Conservation (phyloP, 495 filamentous ascomycete genomes). For the Neurospora terricola region DNA sequence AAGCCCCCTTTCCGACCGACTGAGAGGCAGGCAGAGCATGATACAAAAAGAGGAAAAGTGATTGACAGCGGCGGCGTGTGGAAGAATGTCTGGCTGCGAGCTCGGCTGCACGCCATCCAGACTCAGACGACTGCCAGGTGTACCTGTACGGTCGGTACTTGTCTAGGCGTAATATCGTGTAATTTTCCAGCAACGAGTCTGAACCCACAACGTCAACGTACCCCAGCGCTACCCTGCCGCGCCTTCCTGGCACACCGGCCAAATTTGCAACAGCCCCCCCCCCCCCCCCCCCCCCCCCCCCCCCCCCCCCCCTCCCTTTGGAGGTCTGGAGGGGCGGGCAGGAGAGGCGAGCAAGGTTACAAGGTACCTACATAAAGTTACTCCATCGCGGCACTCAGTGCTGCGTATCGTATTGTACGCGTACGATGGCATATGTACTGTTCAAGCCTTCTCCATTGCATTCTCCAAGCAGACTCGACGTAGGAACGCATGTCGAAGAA, state of each 20-base stretch:
- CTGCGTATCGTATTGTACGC: background rate
- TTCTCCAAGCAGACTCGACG: background rate
- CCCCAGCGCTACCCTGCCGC: background rate
- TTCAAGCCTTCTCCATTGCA: background rate
- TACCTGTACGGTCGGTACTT: conserved; percentile 1
- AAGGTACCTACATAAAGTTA: background rate
- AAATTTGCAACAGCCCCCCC: conserved; percentile 6
- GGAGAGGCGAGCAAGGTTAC: background rate
- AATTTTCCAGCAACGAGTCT: conserved; percentile 7
- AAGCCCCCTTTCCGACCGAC: background rate
- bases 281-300: too few species aligned
- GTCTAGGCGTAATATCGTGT: conserved; percentile 4
- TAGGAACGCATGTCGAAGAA: background rate
- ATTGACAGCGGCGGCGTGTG: background rate
- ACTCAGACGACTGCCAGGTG: background rate
- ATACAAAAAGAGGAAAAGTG: background rate
- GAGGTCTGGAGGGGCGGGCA: conserved; percentile 9
- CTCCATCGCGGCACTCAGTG: background rate
- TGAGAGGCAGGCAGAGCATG: background rate
- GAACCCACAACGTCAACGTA: conserved; percentile 1
- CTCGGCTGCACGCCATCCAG: background rate
- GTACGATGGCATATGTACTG: background rate
- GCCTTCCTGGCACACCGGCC: conserved; percentile 10
- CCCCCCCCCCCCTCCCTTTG: too few species aligned
- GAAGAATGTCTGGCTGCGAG: background rate